phyloP scores from a whole-genome alignment of 2,329 filamentous ascomycete genomes.

The Tolypocladium sp. region DNA sequence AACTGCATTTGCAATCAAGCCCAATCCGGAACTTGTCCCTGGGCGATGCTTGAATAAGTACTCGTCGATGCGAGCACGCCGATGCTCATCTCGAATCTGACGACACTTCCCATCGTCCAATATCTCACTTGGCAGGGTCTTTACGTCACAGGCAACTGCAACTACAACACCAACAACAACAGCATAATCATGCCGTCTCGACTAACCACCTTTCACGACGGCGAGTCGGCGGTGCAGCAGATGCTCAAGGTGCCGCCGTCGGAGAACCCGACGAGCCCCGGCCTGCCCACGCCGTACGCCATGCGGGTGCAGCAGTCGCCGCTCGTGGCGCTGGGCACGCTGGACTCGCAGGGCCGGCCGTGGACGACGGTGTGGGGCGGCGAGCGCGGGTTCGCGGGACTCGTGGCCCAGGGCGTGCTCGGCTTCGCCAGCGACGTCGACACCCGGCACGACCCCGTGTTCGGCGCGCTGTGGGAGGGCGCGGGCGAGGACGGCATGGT shows the following conservation, averaged over 20 bases:
- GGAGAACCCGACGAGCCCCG: slow-evolving; percentile 59
- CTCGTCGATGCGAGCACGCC: neutral
- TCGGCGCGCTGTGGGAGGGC: slow-evolving; percentile 49
- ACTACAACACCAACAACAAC: too few relatives aligned
- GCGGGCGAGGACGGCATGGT: slow-evolving; percentile 31
- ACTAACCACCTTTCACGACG: slow-evolving; percentile 45
- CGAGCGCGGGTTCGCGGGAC: slow-evolving; percentile 54
- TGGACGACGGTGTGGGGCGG: slow-evolving; percentile 81
- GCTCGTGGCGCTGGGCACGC: slow-evolving; percentile 62
- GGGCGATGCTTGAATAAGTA: neutral
- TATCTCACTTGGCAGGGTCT: neutral
- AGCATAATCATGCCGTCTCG: slow-evolving; percentile 16
- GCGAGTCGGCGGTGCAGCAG: slow-evolving; percentile 56
- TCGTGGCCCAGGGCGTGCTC: slow-evolving; percentile 53
- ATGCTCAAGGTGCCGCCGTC: slow-evolving; percentile 46
- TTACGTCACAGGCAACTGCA: neutral
- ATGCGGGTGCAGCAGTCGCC: slow-evolving; percentile 53
- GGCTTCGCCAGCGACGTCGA: slow-evolving; percentile 56
- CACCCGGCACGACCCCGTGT: slow-evolving; percentile 57
- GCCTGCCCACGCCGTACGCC: slow-evolving; percentile 52
- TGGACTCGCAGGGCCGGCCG: slow-evolving; percentile 55
- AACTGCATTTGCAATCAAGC: neutral
- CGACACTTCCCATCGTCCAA: neutral
- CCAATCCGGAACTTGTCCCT: neutral
- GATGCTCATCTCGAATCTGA: neutral